Conservation (phyloP, 192 early-diverging fungal species). For the Dissophora ornata region DNA sequence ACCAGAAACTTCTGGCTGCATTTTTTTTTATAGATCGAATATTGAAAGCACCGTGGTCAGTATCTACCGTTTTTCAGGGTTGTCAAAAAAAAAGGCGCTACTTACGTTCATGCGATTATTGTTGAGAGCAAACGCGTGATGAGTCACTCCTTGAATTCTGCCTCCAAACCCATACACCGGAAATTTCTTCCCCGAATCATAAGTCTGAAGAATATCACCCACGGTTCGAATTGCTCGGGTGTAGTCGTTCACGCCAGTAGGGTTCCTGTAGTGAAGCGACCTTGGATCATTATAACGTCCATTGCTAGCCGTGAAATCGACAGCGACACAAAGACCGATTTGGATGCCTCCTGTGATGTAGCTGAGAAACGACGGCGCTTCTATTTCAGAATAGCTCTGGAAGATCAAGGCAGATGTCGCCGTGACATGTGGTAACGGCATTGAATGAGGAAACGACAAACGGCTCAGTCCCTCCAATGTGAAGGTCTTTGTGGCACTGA, state of each 20-base stretch:
- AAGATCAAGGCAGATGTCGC: conserved; percentile 30
- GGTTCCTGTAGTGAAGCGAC: conserved; percentile 60
- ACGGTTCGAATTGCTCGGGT: conserved; percentile 62
- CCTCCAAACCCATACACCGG: conserved; percentile 70
- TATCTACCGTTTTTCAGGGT: not conserved
- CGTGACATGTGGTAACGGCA: conserved; percentile 33
- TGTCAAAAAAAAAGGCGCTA: no score
- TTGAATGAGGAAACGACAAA: conserved; percentile 14
- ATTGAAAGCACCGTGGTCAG: no score
- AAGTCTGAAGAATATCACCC: conserved; percentile 60
- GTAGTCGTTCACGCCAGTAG: conserved; percentile 57
- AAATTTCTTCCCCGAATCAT: conserved; percentile 63
- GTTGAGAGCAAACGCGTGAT: conserved; percentile 63
- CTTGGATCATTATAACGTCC: conserved; percentile 54
- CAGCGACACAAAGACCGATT: conserved; percentile 58
- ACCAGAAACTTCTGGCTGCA: conserved; percentile 65
- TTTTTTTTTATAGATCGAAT: not conserved
- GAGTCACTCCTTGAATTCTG: conserved; percentile 51
- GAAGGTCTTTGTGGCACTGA: conserved; percentile 22
- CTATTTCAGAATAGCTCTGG: conserved; percentile 21
- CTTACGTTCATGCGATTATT: conserved; percentile 44
- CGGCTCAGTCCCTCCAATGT: conserved; percentile 32
- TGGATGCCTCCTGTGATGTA: conserved; percentile 62
- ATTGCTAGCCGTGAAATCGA: conserved; percentile 69
- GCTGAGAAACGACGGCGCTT: conserved; percentile 61